Base-by-base conservation (phyloP, 2,329 filamentous ascomycete genomes). In the Trichoderma arundinaceum region DNA sequence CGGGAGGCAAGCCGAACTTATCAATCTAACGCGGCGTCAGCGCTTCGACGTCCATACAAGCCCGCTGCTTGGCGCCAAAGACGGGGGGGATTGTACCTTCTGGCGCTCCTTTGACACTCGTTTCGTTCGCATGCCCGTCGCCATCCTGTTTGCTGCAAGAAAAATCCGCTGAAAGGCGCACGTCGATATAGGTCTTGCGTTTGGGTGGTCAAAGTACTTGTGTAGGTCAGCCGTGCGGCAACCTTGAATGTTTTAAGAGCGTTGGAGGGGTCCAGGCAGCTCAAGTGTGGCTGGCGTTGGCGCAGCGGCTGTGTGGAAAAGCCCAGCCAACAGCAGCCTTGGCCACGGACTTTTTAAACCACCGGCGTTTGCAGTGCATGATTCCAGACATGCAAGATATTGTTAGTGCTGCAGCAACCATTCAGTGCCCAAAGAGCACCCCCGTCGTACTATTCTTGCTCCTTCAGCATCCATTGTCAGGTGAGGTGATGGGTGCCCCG, bases 1-100 rank as follows among this genome's bases (percentile, higher is more conserved):
- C 88, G 17, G 87, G 87, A 46, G 88, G 88, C 44, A 89, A 75
- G 67, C 81, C 83, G 60, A 78, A 77, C 68, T 80, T 83, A 57
- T 81, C 78, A 69, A 88, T 86, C 86, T 88, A 68, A 13, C 53
- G 62, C 48, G 68, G 66, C 57, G 62, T 74, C 70, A 73, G 69
- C 69, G 53, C 43, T 58, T 48, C 4, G 15, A 9, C 17, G 17
- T 38, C 32, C 13, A 19, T 52, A 33, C 28, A 19, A 59, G 15
- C 43, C 48, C 35, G 10, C 22, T 28, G 22, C 22, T 28, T 22
- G 43, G 38, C 12, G 48, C 52, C 48, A 28, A 22, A 49, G 62
- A 17, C 38, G 44, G n/a, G 22, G 8, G 28, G 7, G 7, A 32
- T 33, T 56, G 32, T 66, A 72, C 73, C 71, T 74, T 74, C 64